A percentile compares a stretch with the other conserved stretches of the same genome.
Conservation (phyloP, 768 basidiomycete genomes). For the Russula vinacea region DNA sequence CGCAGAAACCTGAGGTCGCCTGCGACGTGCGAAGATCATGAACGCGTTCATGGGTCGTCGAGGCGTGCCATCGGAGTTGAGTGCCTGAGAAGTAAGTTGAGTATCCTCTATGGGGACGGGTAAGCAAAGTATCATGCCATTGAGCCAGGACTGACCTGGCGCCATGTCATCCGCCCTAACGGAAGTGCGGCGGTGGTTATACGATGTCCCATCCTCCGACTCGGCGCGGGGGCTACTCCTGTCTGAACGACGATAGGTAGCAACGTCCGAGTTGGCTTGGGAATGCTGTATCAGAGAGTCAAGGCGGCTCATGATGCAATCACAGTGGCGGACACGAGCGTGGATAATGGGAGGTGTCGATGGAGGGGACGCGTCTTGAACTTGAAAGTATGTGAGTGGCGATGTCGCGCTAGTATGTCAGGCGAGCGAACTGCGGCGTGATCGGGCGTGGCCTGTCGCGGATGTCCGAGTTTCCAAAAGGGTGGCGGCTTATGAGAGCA, state of each 20-base stretch:
- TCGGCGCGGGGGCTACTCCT: slow-evolving; percentile 22
- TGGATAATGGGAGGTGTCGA: slow-evolving; percentile 3
- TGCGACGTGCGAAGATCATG: slow-evolving; percentile 85
- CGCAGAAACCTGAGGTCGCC: slow-evolving; percentile 80
- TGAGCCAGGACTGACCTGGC: slow-evolving; percentile 15
- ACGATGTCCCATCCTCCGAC: slow-evolving; percentile 26
- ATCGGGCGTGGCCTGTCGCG: slow-evolving; percentile 27
- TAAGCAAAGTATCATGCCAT: slow-evolving; percentile 2
- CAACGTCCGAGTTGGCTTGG: slow-evolving; percentile 23
- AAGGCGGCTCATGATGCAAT: slow-evolving; percentile 27
- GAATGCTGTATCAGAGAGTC: slow-evolving; percentile 26
- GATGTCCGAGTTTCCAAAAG: slow-evolving; percentile 27
- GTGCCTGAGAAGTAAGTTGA: slow-evolving; percentile 67
- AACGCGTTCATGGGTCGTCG: slow-evolving; percentile 93
- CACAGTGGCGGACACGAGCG: slow-evolving; percentile 12
- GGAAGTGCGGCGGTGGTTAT: slow-evolving; percentile 14
- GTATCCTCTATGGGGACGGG: slow-evolving; percentile 24
- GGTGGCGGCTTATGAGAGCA: slow-evolving; percentile 27
- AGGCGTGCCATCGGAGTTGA: slow-evolving; percentile 84
- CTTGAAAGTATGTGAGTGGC: slow-evolving; percentile 19
- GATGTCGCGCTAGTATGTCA: slow-evolving; percentile 21
- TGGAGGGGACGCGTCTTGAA: slow-evolving; percentile 18
- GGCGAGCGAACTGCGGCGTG: slow-evolving; percentile 31
- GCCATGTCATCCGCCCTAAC: slow-evolving; percentile 23
- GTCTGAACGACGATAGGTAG: slow-evolving; percentile 22